Conservation (phyloP, 306 rosid species). For the Casuarina cunninghamiana region DNA sequence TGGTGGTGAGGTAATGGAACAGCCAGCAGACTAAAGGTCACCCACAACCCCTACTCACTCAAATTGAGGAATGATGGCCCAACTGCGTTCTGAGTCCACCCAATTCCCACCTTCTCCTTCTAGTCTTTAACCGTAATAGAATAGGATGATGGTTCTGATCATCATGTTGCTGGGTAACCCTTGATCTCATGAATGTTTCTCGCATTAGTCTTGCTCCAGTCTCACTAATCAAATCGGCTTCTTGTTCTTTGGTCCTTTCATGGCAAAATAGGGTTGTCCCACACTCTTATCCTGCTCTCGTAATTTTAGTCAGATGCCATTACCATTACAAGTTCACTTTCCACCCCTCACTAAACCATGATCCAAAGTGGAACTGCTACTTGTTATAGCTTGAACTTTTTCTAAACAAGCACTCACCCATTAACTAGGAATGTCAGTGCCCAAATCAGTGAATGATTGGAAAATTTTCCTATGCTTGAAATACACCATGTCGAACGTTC, state of each 20-base stretch:
- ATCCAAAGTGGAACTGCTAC: neutral
- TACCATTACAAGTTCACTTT: too few relatives aligned
- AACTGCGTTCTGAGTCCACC: conserved; percentile 47
- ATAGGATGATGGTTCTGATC: conserved; percentile 30
- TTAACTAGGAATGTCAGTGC: neutral
- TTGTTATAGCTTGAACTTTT: too few relatives aligned
- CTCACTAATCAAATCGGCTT: neutral
- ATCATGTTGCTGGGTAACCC: conserved; percentile 29
- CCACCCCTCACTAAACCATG: too few relatives aligned
- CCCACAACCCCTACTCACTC: neutral
- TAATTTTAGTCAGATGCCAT: too few relatives aligned
- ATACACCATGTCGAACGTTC: too few relatives aligned
- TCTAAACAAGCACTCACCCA: neutral
- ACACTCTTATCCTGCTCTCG: too few relatives aligned
- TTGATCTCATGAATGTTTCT: conserved; percentile 27
- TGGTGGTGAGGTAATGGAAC: conserved; percentile 68
- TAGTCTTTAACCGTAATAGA: conserved; percentile 39
- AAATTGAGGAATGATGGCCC: conserved; percentile 46
- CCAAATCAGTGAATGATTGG: neutral
- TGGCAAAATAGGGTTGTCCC: too few relatives aligned
- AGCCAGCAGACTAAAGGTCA: conserved; percentile 45
- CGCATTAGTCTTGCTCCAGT: neutral
- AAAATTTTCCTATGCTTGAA: too few relatives aligned
- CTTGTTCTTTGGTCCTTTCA: too few relatives aligned
- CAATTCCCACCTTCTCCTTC: conserved; percentile 42